Evolutionary conservation across 192 early-diverging fungal genomes (phyloP).

Genomic region (Dispira simplex): DNA sequence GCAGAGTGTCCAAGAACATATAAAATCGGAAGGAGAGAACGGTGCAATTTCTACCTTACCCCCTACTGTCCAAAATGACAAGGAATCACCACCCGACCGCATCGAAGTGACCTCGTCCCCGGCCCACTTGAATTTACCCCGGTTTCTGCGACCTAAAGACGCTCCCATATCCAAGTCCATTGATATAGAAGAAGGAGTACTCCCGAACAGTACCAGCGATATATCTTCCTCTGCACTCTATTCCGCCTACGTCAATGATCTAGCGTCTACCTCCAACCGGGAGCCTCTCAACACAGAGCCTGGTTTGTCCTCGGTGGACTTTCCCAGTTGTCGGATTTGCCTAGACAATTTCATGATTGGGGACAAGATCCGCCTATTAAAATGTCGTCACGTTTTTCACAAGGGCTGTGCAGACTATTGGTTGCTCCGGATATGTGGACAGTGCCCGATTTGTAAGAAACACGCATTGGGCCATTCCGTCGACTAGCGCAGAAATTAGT

Average conservation of each 20-base stretch:
- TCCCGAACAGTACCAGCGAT: neutral
- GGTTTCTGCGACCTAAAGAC: neutral
- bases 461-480: neutral
- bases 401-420: neutral
- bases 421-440: neutral
- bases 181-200: neutral
- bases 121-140: neutral
- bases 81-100: too few species aligned
- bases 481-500: too few species aligned
- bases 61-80: neutral
- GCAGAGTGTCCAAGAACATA: neutral
- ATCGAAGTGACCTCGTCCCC: too few species aligned
- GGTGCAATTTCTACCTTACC: neutral
- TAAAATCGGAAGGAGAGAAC: too few species aligned
- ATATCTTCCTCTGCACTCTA: neutral
- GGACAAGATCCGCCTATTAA: neutral
- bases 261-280: neutral
- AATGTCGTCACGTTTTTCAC: neutral
- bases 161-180: neutral
- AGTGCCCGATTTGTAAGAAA: neutral
- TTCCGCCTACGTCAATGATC: neutral
- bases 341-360: neutral
- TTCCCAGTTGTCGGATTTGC: conserved; percentile 1
- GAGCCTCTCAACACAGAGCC: neutral
- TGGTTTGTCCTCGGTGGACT: neutral